Evolutionary conservation across 805 yeast species (phyloP), one percentile per base, ranked within the genome.

Genomic region (Sugiyamaella mastotermitis): DNA sequence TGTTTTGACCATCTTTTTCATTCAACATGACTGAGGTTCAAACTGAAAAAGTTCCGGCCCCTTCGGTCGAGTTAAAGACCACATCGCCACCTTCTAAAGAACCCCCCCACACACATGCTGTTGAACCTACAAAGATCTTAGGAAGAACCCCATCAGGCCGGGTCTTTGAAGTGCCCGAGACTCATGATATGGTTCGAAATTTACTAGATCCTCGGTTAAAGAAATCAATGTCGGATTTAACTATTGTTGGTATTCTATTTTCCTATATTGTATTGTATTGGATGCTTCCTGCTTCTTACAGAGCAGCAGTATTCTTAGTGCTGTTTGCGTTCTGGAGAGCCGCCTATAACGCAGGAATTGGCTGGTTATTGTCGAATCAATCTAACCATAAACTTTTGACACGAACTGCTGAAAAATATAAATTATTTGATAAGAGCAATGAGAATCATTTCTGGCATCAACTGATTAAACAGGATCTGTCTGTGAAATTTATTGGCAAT

Each of bases 181-280:
- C 94, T 21, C 81, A 80, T 51, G 94, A 84, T 55, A 83, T 84
- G 92, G 81, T 84, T 23, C 69, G 85, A 45, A 79, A 90, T 1
- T 62, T 85, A 35, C 78, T 84, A 50, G 90, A 84, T 61, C 92
- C 94, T 2, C 71, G 80, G 1, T 59, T 83, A 37, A 69, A 72
- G 37, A 85, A 84, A 53, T 78, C 88, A 0, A 59, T 72, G 36
- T 68, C 78, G 33, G 95, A 84, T 53, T 46, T 70, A n/a, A 48
- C 72, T 26, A 83, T 83, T 41, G 68, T 81, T 16, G 36, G 65
- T 1, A 54, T 71, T 1, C 55, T 78, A 30, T 27, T 58, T 3
- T 47, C 62, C 16, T 60, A 60, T 31, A 50, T 61, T n/a, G 38
- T 43, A 3, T 40, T 64, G 22, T 63, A 35, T 42, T 40, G 43